Evolutionary conservation across 2,329 filamentous ascomycete species (phyloP), one percentile per base, ranked within the genome.

Genomic region (Eurotiales sp.): DNA sequence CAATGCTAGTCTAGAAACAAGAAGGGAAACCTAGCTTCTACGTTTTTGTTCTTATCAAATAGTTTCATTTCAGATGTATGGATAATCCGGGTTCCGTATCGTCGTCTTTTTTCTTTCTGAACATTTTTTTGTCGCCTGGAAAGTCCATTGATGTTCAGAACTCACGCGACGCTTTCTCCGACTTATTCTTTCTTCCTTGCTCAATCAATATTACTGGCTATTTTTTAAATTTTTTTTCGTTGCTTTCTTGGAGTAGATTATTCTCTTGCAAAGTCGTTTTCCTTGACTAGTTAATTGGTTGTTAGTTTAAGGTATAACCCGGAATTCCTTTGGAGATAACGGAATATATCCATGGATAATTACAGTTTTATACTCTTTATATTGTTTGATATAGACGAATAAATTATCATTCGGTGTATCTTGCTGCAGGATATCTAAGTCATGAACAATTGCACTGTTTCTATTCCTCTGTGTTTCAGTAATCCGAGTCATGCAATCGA

Each of bases 1-100:
- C 67, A 69, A 52, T 72, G 68, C 49, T 52, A 40, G 32, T 56
- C 50, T 15, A 15, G 10, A 4, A 7, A 10, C 1, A 17, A 21
- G 10, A 7, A n/a, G 22, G 14, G 12, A 30, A 17, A 2, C 7
- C 14, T 25, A 30, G 12, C 17, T 49, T 49, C 10, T 15, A 12
- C 10, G n/a, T n/a, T n/a, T n/a, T n/a, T 46, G 3, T 48, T 41
- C 17, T 48, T 39, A 48, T 22, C 39, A 21, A 14, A 19, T 47
- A 37, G 11, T 37, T 46, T 2, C 21, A 40, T 25, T 21, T n/a
- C 8, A 40, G 23, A 15, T 14, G 44, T 40, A 40, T 39, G 19
- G 29, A 32, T 48, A 32, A 30, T 23, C 30, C n/a, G 22, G 4
- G 12, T 23, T 30, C 11, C 14, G 34, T 8, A n/a, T 37, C 15